Conservation (phyloP, 805 yeast species). For the Candida xiaguanensis region DNA sequence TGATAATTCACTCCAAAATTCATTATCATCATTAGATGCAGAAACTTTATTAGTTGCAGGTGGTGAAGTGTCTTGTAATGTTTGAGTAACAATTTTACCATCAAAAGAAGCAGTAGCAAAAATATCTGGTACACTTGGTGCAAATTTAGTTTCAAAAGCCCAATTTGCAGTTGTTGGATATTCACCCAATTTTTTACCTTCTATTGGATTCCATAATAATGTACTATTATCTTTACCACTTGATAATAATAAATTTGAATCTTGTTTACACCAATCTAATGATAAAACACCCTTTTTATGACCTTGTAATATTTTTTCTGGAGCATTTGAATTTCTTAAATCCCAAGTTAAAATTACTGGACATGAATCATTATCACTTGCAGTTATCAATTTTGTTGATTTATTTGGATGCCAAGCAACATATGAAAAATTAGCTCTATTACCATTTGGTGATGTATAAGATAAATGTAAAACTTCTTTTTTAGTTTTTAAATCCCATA, state of each 20-base stretch:
- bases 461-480: slow-evolving; percentile 85
- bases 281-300: slow-evolving; percentile 87
- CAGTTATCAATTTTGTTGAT: slow-evolving; percentile 84
- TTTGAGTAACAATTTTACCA: slow-evolving; percentile 74
- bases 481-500: slow-evolving; percentile 89
- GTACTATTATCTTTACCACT: slow-evolving; percentile 90
- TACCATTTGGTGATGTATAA: slow-evolving; percentile 49
- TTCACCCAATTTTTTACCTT: slow-evolving; percentile 71
- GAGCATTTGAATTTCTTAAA: slow-evolving; percentile 88
- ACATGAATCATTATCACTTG: slow-evolving; percentile 73
- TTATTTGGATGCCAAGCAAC: slow-evolving; percentile 95
- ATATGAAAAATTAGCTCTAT: slow-evolving; percentile 65
- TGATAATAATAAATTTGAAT: slow-evolving; percentile 74
- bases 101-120: slow-evolving; percentile 89
- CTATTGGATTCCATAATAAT: slow-evolving; percentile 83
- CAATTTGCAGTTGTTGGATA: slow-evolving; percentile 92
- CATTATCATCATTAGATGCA: slow-evolving; percentile 53
- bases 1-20: slow-evolving; percentile 81
- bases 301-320: slow-evolving; percentile 70
- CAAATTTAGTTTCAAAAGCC: slow-evolving; percentile 87
- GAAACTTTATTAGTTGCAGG: slow-evolving; percentile 44
- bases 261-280: slow-evolving; percentile 89
- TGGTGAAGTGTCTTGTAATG: slow-evolving; percentile 81
- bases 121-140: slow-evolving; percentile 82
- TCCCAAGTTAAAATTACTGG: slow-evolving; percentile 92